These are phyloP conservation scores for Marasmius tenuissimus DNA, from an alignment of 1,284 basidiomycete genomes.

Conservation along the genomic window DNA sequence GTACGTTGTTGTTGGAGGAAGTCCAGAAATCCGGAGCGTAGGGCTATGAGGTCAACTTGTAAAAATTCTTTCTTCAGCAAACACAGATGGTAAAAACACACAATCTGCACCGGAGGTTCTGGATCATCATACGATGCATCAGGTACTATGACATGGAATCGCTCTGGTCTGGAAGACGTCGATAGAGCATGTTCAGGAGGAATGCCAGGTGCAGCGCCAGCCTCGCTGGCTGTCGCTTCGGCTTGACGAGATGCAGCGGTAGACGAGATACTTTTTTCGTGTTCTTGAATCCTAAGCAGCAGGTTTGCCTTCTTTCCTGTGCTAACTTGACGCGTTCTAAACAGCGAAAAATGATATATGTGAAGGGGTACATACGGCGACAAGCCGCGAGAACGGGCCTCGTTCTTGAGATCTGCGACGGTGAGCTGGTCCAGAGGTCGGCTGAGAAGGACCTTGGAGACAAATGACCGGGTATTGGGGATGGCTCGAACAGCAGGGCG, in stretches of 20 bases:
- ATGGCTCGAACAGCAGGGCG: constrained; percentile 10
- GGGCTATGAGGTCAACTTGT: constrained; percentile 45
- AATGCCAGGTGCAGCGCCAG: constrained; percentile 37
- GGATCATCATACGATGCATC: constrained; percentile 45
- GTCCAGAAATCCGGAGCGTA: constrained; percentile 75
- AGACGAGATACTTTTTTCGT: constrained; percentile 44
- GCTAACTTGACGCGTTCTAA: constrained; percentile 30
- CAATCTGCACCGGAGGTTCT: constrained; percentile 54
- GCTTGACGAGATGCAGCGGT: constrained; percentile 16
- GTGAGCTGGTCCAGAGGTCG: constrained; percentile 66
- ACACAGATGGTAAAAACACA: constrained; percentile 35
- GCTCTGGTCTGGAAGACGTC: constrained; percentile 19
- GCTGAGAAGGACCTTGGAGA: constrained; percentile 67
- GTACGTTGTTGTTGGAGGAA: constrained; percentile 44
- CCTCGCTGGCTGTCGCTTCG: constrained; percentile 17
- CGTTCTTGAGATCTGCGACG: constrained; percentile 58
- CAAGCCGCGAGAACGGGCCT: constrained; percentile 66
- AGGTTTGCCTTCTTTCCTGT: constrained; percentile 60
- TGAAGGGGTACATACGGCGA: constrained; percentile 47
- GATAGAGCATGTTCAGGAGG: constrained; percentile 24
- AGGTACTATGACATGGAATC: constrained; percentile 55
- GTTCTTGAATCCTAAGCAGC: constrained; percentile 52
- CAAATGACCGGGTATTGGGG: constrained; percentile 37
- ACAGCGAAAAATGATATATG: constrained; percentile 5
- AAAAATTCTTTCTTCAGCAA: constrained; percentile 8